Conservation (phyloP, 306 rosid species). For the Arachis stenosperma region DNA sequence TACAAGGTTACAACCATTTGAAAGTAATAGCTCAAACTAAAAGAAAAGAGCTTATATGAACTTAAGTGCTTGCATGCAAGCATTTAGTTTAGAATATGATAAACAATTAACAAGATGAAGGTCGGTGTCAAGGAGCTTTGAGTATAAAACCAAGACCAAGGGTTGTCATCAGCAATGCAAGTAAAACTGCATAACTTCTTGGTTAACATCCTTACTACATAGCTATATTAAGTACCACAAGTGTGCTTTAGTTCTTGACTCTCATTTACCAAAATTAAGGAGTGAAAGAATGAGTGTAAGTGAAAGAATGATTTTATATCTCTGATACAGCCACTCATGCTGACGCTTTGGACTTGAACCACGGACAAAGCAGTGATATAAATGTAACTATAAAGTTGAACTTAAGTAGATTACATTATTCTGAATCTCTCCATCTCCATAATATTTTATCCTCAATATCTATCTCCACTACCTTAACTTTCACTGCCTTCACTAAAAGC, state of each 20-base stretch:
- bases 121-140: background rate
- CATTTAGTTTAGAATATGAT: conserved; percentile 9
- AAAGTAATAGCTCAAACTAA: background rate
- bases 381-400: background rate
- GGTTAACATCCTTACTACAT: background rate
- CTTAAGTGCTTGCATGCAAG: conserved; percentile 9
- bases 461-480: background rate
- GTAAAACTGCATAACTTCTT: background rate
- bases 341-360: background rate
- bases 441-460: background rate
- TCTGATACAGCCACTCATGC: background rate
- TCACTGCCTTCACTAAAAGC: background rate
- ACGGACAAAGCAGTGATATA: background rate
- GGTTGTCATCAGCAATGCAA: background rate
- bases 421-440: conserved; percentile 11
- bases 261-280: conserved; percentile 13
- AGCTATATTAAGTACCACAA: background rate
- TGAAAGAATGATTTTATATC: background rate
- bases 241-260: background rate
- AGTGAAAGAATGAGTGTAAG: background rate
- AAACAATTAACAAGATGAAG: conserved; percentile 2
- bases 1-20: background rate
- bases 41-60: background rate
- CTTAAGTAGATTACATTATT: conserved; percentile 1
- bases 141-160: background rate